A percentile compares a stretch with the other conserved stretches of the same genome.
Conservation (phyloP, 1,284 basidiomycete species). For the Volvariella surrecta region DNA sequence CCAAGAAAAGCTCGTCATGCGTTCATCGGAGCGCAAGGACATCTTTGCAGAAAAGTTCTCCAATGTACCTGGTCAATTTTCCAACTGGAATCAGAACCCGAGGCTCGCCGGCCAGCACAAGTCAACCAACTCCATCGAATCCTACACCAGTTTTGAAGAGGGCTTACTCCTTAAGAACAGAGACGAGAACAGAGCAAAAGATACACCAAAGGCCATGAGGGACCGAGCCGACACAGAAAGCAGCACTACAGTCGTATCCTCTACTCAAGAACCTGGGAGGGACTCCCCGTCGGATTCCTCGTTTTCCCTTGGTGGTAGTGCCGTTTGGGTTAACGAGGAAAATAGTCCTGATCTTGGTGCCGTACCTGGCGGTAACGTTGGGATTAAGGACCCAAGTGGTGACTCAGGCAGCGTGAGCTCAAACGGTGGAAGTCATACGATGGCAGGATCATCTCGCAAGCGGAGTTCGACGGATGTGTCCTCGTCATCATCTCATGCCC, state of each 20-base stretch:
- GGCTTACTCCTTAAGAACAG: slow-evolving; percentile 35
- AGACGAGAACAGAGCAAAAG: slow-evolving; percentile 15
- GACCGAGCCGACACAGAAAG: slow-evolving; percentile 35
- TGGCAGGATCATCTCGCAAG: slow-evolving; percentile 34
- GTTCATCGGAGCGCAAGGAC: slow-evolving; percentile 85
- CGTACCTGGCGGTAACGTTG: slow-evolving; percentile 12
- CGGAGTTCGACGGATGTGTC: slow-evolving; percentile 66
- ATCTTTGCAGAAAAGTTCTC: slow-evolving; percentile 81
- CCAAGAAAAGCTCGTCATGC: slow-evolving; percentile 83
- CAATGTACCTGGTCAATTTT: slow-evolving; percentile 17
- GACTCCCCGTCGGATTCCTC: slow-evolving; percentile 48
- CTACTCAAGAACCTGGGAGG: slow-evolving; percentile 1
- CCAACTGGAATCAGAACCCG: slow-evolving; percentile 9
- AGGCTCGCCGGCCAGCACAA: slow-evolving; percentile 33
- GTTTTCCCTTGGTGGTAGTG: slow-evolving; percentile 65
- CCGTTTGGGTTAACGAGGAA: slow-evolving; percentile 74
- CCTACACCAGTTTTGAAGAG: slow-evolving; percentile 61
- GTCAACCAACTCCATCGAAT: slow-evolving; percentile 47
- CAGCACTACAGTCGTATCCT: slow-evolving; percentile 19
- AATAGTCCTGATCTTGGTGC: slow-evolving; percentile 33
- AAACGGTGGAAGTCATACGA: slow-evolving; percentile 24
- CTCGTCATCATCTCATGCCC: slow-evolving; percentile 50
- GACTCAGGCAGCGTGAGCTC: slow-evolving; percentile 30
- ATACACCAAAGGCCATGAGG: slow-evolving; percentile 17
- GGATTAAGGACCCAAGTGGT: slow-evolving; percentile 22